Evolutionary conservation across 192 early-diverging fungal species (phyloP).

Genomic region (Umbelopsis sp.): DNA sequence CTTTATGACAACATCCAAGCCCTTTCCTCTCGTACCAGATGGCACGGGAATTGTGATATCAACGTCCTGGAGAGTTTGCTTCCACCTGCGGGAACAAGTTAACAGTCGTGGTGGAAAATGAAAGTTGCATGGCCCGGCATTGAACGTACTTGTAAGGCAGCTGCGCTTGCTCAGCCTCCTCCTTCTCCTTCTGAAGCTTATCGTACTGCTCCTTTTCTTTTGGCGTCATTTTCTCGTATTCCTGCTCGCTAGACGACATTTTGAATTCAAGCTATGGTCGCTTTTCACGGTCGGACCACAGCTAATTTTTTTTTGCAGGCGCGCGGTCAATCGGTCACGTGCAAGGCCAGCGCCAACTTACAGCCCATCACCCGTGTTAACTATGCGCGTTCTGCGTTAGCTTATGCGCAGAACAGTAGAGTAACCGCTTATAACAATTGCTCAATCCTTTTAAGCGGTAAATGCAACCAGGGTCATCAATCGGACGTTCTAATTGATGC

Average conservation of each 20-base stretch:
- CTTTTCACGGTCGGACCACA: too few relatives aligned
- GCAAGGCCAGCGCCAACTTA: too few relatives aligned
- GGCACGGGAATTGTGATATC: constrained; percentile 73
- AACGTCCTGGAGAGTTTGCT: constrained; percentile 84
- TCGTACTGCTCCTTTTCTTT: constrained; percentile 52
- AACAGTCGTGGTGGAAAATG: background rate
- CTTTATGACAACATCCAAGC: constrained; percentile 70
- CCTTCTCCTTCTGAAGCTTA: constrained; percentile 41
- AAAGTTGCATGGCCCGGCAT: background rate
- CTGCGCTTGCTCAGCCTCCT: constrained; percentile 59
- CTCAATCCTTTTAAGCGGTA: too few relatives aligned
- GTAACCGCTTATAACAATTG: too few relatives aligned
- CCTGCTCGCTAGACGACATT: constrained; percentile 23
- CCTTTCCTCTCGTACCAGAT: constrained; percentile 67
- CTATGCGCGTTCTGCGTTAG: too few relatives aligned
- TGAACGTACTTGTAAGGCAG: constrained; percentile 36
- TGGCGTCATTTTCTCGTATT: constrained; percentile 52
- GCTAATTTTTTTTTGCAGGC: too few relatives aligned
- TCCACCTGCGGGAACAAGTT: constrained; percentile 52
- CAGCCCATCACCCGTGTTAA: too few relatives aligned
- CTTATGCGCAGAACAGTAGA: too few relatives aligned
- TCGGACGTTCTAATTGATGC: too few relatives aligned
- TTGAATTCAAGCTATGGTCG: background rate
- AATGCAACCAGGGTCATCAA: too few relatives aligned
- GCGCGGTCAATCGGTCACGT: too few relatives aligned